Conservation (phyloP, 192 early-diverging fungal genomes). For the Phlyctochytrium planicorne region DNA sequence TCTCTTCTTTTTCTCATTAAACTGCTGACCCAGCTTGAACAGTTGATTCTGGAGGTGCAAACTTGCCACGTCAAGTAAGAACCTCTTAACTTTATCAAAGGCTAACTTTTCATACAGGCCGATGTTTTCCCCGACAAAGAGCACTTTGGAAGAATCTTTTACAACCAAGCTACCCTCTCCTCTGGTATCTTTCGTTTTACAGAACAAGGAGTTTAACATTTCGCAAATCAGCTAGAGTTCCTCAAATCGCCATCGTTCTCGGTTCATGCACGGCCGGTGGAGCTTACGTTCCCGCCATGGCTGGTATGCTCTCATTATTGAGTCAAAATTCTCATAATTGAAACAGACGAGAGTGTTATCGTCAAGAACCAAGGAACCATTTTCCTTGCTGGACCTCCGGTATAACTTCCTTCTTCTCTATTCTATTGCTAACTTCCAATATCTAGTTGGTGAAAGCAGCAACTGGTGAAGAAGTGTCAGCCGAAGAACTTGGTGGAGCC, state of each 20-base stretch:
- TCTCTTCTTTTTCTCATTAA: background rate
- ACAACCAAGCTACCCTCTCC: constrained; percentile 76
- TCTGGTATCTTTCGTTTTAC: constrained; percentile 24
- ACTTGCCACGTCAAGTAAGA: constrained; percentile 71
- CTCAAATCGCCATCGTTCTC: constrained; percentile 96
- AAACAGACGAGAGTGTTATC: constrained; percentile 88
- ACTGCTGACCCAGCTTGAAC: background rate
- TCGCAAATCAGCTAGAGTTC: constrained; percentile 63
- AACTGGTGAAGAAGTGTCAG: constrained; percentile 89
- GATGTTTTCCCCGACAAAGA: constrained; percentile 94
- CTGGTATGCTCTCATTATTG: constrained; percentile 33
- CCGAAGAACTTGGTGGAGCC: constrained; percentile 92
- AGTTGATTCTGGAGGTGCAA: constrained; percentile 96
- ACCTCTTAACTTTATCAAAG: background rate
- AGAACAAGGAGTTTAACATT: background rate
- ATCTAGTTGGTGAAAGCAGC: constrained; percentile 83
- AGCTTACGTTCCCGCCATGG: constrained; percentile 98
- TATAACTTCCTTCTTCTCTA: constrained; percentile 16
- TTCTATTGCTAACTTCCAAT: background rate
- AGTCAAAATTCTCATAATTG: constrained; percentile 1
- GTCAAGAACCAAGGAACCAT: constrained; percentile 94
- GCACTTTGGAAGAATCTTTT: constrained; percentile 92
- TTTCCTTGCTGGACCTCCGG: constrained; percentile 92
- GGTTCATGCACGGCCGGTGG: constrained; percentile 96
- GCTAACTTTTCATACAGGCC: constrained; percentile 54